Evolutionary conservation across 805 yeast genomes (phyloP).

Genomic region (Wickerhamiella parazyma): DNA sequence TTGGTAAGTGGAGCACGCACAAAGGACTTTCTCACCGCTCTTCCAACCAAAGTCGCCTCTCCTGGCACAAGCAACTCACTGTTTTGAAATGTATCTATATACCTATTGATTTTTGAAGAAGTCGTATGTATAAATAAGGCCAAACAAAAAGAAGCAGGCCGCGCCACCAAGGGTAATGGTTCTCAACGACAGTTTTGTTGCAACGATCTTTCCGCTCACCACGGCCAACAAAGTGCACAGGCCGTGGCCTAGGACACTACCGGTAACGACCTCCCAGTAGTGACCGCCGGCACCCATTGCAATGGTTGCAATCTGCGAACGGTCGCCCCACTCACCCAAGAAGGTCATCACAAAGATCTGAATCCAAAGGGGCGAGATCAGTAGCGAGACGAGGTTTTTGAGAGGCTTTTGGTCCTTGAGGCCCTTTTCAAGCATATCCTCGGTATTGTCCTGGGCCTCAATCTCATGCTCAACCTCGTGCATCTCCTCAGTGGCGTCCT

Average conservation of each 20-base stretch:
- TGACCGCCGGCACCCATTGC: slow-evolving; percentile 97
- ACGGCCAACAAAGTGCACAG: slow-evolving; percentile 85
- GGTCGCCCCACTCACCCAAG: slow-evolving; percentile 97
- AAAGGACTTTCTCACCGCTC: no score
- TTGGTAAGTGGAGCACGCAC: no score
- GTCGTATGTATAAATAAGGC: slow-evolving; percentile 64
- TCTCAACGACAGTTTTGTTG: slow-evolving; percentile 80
- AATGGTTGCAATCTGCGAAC: slow-evolving; percentile 94
- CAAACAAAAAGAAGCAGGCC: slow-evolving; percentile 67
- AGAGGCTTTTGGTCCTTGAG: slow-evolving; percentile 27
- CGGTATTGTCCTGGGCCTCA: slow-evolving; percentile 40
- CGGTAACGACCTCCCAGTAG: slow-evolving; percentile 76
- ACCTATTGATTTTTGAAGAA: slow-evolving; percentile 9
- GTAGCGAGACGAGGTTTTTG: slow-evolving; percentile 41
- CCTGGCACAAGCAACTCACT: no score
- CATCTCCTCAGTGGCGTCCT: slow-evolving; percentile 79
- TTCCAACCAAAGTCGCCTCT: no score
- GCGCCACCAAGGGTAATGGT: slow-evolving; percentile 89
- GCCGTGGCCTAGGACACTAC: slow-evolving; percentile 83
- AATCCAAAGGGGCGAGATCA: slow-evolving; percentile 80
- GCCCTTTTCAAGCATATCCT: slow-evolving; percentile 26
- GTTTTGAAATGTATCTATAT: no score
- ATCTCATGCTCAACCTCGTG: slow-evolving; percentile 96
- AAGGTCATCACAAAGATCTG: slow-evolving; percentile 94
- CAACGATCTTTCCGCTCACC: slow-evolving; percentile 79